Conservation (phyloP, 2,329 filamentous ascomycete species). For the Incumbomyces lentus region DNA sequence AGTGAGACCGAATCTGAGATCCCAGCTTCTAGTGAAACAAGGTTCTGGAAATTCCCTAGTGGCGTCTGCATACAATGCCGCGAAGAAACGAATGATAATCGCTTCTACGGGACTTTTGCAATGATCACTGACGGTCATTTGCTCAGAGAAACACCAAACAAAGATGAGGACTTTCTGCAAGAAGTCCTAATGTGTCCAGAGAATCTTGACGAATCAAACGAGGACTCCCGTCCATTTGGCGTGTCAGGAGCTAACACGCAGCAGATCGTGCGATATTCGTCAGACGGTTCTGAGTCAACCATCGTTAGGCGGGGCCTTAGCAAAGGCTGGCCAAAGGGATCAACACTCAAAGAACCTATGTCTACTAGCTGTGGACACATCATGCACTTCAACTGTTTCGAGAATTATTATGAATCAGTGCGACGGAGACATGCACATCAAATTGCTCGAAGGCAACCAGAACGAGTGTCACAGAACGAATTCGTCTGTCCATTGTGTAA, state of each 20-base stretch:
- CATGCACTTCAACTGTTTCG: conserved; percentile 96
- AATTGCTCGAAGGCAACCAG: conserved; percentile 88
- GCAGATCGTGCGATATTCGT: conserved; percentile 63
- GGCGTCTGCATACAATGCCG: conserved; percentile 95
- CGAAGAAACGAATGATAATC: conserved; percentile 83
- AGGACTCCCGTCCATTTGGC: conserved; percentile 76
- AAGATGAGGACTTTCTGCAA: conserved; percentile 71
- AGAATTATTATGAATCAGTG: conserved; percentile 78
- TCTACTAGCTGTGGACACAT: conserved; percentile 92
- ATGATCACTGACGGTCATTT: conserved; percentile 79
- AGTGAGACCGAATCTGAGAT: conserved; percentile 49
- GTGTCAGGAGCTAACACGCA: conserved; percentile 78
- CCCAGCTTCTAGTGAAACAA: conserved; percentile 49
- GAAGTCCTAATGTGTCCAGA: conserved; percentile 70
- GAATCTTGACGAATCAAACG: conserved; percentile 76
- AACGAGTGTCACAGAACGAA: conserved; percentile 66
- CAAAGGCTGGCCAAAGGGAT: conserved; percentile 69
- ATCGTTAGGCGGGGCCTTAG: conserved; percentile 74
- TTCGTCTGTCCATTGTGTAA: conserved; percentile 97
- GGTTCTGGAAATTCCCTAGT: conserved; percentile 78
- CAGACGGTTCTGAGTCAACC: conserved; percentile 58
- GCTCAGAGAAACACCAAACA: conserved; percentile 72
- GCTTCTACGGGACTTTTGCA: conserved; percentile 86
- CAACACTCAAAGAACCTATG: conserved; percentile 63
- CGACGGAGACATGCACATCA: conserved; percentile 77